A percentile compares a stretch with the other conserved stretches of the same genome.
Evolutionary conservation across 352 stramenopile species (phyloP).

Genomic region (Phytophthora brassicae): DNA sequence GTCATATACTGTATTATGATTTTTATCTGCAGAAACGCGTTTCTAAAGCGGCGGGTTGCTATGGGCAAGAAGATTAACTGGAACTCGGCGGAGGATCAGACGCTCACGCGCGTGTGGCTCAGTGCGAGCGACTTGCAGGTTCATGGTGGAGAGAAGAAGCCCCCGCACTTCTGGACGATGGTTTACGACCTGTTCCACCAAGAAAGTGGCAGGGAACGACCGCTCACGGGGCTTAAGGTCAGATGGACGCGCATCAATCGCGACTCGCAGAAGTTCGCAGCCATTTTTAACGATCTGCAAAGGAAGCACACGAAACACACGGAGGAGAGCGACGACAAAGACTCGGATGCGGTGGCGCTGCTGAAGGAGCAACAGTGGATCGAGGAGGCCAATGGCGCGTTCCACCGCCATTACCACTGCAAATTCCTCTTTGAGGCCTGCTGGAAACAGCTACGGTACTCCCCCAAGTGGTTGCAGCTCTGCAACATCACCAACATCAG

Average conservation of each 20-base stretch:
- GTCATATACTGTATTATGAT: too few species aligned
- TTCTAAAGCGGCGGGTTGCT: slow-evolving; percentile 42
- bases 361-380: slow-evolving; percentile 51
- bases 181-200: slow-evolving; percentile 71
- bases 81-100: slow-evolving; percentile 59
- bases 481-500: slow-evolving; percentile 43
- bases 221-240: slow-evolving; percentile 77
- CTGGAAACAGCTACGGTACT: slow-evolving; percentile 69
- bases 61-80: slow-evolving; percentile 88
- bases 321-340: slow-evolving; percentile 5
- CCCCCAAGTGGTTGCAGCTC: slow-evolving; percentile 64
- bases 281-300: slow-evolving; percentile 48
- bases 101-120: slow-evolving; percentile 72
- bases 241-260: slow-evolving; percentile 81
- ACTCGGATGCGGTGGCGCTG: slow-evolving; percentile 10
- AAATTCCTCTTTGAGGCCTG: slow-evolving; percentile 77
- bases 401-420: slow-evolving; percentile 43
- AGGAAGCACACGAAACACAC: slow-evolving; percentile 23
- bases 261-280: slow-evolving; percentile 74
- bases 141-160: slow-evolving; percentile 20
- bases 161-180: slow-evolving; percentile 64
- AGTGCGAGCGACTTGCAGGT: slow-evolving; percentile 52
- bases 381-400: slow-evolving; percentile 55
- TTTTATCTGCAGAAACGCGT: slow-evolving; percentile 19
- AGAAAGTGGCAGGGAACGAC: slow-evolving; percentile 63